A percentile compares a stretch with the other conserved stretches of the same genome.
phyloP scores from a whole-genome alignment of 139 green algal genomes.

The Chlamydomonas schloesseri region DNA sequence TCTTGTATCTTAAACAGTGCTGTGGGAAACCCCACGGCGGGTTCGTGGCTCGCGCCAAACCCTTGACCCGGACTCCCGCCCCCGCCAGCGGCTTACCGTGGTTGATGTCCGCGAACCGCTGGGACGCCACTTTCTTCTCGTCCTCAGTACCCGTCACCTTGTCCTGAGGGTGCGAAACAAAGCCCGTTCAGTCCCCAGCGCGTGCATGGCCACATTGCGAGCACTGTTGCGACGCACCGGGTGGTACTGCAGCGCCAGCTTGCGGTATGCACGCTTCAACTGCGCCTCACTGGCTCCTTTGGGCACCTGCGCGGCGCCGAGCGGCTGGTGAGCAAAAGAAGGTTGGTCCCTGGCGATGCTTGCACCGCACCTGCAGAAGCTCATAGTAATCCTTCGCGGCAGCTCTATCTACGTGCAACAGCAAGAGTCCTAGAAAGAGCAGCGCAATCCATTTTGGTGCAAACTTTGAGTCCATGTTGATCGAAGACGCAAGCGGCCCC shows the following conservation, averaged over 20 bases:
- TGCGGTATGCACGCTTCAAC: slow-evolving; percentile 97
- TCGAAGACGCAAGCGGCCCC: background rate
- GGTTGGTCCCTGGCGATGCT: background rate
- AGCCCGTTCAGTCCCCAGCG: background rate
- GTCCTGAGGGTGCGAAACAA: slow-evolving; percentile 58
- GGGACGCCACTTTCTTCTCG: slow-evolving; percentile 90
- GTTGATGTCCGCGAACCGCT: slow-evolving; percentile 97
- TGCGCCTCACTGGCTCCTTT: slow-evolving; percentile 83
- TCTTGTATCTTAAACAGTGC: no score
- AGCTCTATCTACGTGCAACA: background rate
- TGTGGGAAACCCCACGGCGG: no score
- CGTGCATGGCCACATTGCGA: background rate
- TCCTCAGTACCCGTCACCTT: slow-evolving; percentile 89
- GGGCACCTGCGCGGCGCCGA: slow-evolving; percentile 59
- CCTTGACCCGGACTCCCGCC: no score
- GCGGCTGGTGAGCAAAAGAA: background rate
- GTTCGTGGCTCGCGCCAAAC: no score
- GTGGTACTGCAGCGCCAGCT: slow-evolving; percentile 97
- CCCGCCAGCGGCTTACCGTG: slow-evolving; percentile 66
- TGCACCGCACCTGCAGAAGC: slow-evolving; percentile 78
- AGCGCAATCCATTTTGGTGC: slow-evolving; percentile 7
- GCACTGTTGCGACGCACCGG: slow-evolving; percentile 66
- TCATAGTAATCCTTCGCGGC: slow-evolving; percentile 91
- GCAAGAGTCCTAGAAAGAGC: background rate
- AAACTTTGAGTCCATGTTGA: background rate